Conservation (phyloP, 768 basidiomycete species). For the Gymnopilus junonius region DNA sequence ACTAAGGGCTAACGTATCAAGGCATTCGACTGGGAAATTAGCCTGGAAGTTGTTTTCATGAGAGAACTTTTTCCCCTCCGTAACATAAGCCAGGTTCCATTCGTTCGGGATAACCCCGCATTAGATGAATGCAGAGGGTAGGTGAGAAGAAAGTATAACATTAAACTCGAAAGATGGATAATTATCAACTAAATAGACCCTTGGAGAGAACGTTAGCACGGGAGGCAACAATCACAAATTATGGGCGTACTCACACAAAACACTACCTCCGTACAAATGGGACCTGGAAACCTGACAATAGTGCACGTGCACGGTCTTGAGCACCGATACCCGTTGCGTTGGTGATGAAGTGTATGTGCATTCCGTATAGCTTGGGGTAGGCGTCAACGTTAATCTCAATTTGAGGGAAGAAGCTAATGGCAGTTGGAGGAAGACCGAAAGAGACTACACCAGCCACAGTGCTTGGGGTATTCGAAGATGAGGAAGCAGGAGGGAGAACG, state of each 20-base stretch:
- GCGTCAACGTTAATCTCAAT: conserved; percentile 93
- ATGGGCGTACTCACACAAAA: conserved; percentile 18
- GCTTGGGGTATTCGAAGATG: conserved; percentile 72
- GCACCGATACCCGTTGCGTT: conserved; percentile 88
- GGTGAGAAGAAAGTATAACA: background rate
- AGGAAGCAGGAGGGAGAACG: conserved; percentile 72
- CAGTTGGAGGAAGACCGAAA: conserved; percentile 82
- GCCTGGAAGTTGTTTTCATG: no score
- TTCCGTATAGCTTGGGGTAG: conserved; percentile 85
- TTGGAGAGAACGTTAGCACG: background rate
- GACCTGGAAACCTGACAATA: conserved; percentile 91
- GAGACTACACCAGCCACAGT: conserved; percentile 87
- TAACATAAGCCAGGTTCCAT: background rate
- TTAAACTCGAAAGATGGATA: background rate
- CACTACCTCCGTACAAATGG: conserved; percentile 69
- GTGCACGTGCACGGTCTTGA: conserved; percentile 83
- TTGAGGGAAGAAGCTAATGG: conserved; percentile 93
- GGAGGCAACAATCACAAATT: background rate
- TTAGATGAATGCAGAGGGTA: no score
- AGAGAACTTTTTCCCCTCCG: no score
- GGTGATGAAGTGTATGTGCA: conserved; percentile 95
- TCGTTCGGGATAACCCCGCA: no score
- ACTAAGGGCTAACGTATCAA: no score
- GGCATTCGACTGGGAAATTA: no score
- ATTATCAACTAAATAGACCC: background rate